These are phyloP conservation scores for Wickerhamomyces queroliae DNA, from an alignment of 805 yeast genomes.

Conservation along the genomic window DNA sequence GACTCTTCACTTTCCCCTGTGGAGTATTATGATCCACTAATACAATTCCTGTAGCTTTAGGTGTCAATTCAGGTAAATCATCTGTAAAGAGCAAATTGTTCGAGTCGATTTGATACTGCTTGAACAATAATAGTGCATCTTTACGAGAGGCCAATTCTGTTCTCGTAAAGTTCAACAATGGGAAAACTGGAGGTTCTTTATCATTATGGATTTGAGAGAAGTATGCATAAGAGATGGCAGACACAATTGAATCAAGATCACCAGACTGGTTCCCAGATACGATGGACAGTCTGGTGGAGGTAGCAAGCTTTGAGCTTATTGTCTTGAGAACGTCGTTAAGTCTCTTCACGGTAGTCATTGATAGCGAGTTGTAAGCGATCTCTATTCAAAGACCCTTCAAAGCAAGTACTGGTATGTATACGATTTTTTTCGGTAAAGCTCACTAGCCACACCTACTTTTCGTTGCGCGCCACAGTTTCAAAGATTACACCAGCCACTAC, in stretches of 20 bases:
- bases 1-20: slow-evolving; percentile 39
- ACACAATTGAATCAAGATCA: slow-evolving; percentile 81
- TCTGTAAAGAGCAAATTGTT: slow-evolving; percentile 58
- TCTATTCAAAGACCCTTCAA: no score
- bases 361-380: no score
- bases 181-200: slow-evolving; percentile 37
- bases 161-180: slow-evolving; percentile 67
- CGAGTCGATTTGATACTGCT: slow-evolving; percentile 37
- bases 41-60: slow-evolving; percentile 34
- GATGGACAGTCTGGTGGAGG: slow-evolving; percentile 20
- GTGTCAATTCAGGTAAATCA: slow-evolving; percentile 39
- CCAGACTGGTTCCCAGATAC: slow-evolving; percentile 86
- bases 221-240: slow-evolving; percentile 70
- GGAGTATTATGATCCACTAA: slow-evolving; percentile 82
- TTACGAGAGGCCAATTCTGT: slow-evolving; percentile 63
- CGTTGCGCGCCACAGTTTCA: no score
- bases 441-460: no score
- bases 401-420: no score
- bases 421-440: no score
- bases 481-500: no score
- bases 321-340: slow-evolving; percentile 4
- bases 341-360: not conserved
- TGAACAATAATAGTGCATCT: slow-evolving; percentile 58
- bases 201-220: slow-evolving; percentile 33
- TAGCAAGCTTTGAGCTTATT: not conserved